Base-by-base conservation (phyloP, 108 stramenopile genomes). In the Conticribra guillardii region DNA sequence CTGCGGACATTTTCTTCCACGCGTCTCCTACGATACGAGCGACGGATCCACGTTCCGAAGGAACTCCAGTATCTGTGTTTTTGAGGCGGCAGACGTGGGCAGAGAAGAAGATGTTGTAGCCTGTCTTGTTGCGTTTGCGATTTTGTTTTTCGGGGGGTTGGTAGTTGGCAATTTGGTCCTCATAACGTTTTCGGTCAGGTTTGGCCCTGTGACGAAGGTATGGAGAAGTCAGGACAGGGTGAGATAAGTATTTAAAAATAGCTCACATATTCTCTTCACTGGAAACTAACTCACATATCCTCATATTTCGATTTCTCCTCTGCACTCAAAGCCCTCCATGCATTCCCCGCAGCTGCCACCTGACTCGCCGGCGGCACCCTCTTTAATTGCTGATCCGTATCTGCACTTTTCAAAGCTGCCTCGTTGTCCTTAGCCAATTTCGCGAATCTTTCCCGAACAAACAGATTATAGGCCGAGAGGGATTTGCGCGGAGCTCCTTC, bases 71-170 rank as follows among this genome's bases (percentile, higher is more conserved):
- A 54, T 85, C 85, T 11, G 83, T 72, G 55, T 85, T 74, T 64
- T 92, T 92, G 49, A 89, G 62, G 2, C 80, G 83, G 19, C 80
- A 56, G 21, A 92, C 88, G 56, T 89, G 84, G 48, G 84, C 85
- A 4, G 88, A 87, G 60, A 92, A 92, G 73, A 92, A 92, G 79
- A 92, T 85, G 57, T 92, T 92, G 76, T 92, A 89, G 0, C 87
- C 87, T 9, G 86, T 91, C 57, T 88, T 91, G 76, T 88, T 88
- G 23, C 88, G 71, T 70, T 92, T 92, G 23, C 85, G 81, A 53
- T 86, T 87, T n/a, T 71, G 60, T 56, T 87, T 87, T 41, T 87
- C 88, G 4, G 91, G 91, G 14, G 91, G 87, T 67, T 87, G 85
- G 59, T 92, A 89, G 31, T 81, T 82, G 1, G 87, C 85, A 85